These are phyloP conservation scores for Linanthus parryae DNA, from an alignment of 148 eudicot species.

Conservation along the genomic window DNA sequence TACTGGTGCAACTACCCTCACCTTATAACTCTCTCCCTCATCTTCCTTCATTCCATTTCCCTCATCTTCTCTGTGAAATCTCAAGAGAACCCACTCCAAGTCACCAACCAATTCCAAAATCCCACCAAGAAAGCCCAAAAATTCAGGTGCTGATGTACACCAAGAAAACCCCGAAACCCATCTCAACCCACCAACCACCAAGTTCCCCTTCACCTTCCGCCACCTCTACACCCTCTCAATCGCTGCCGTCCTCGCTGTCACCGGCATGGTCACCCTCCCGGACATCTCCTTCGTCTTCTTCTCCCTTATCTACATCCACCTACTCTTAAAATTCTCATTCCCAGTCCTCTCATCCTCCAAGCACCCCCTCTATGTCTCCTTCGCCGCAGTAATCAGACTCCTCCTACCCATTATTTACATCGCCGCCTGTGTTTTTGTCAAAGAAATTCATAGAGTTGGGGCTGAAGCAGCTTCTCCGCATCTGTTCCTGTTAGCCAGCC, in stretches of 20 bases:
- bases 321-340: conserved; percentile 50
- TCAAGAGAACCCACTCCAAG: too few relatives aligned
- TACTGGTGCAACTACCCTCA: too few relatives aligned
- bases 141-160: too few relatives aligned
- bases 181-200: neutral
- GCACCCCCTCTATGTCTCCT: conserved; percentile 34
- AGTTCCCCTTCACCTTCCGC: conserved; percentile 24
- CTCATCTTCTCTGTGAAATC: too few relatives aligned
- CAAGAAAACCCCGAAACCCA: neutral
- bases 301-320: conserved; percentile 46
- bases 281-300: conserved; percentile 38
- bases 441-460: conserved; percentile 54
- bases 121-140: too few relatives aligned
- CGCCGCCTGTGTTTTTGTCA: conserved; percentile 42
- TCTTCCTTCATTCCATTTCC: too few relatives aligned
- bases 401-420: conserved; percentile 60
- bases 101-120: too few relatives aligned
- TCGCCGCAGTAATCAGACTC: conserved; percentile 52
- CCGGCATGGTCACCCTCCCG: conserved; percentile 34
- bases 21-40: too few relatives aligned
- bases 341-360: conserved; percentile 26
- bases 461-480: conserved; percentile 67
- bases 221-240: conserved; percentile 43
- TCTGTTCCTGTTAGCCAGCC: conserved; percentile 61
- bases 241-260: conserved; percentile 33